These are phyloP conservation scores for Phytophthora sp. DNA, from an alignment of 352 stramenopile genomes.

Conservation along the genomic window DNA sequence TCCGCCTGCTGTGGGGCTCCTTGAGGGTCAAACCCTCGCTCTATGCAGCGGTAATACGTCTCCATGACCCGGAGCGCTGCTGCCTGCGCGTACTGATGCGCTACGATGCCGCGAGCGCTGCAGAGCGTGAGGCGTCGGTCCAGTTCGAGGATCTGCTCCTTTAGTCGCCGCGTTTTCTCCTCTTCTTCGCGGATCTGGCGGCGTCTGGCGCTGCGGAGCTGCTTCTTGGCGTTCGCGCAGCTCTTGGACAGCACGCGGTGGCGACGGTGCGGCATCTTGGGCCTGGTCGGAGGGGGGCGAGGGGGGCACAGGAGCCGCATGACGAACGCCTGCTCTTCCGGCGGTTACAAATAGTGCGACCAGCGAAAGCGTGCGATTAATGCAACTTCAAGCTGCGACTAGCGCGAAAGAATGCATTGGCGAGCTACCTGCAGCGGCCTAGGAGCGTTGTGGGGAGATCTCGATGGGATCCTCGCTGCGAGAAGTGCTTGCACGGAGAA, in stretches of 20 bases:
- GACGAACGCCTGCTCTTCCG: no score
- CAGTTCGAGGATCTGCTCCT: slow-evolving; percentile 13
- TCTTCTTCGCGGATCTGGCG: background rate
- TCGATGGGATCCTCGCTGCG: slow-evolving; percentile 4
- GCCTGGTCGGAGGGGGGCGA: no score
- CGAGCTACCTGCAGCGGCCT: no score
- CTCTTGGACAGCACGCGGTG: background rate
- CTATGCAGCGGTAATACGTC: slow-evolving; percentile 42
- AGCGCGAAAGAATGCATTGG: no score
- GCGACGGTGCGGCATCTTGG: background rate
- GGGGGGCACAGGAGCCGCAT: no score
- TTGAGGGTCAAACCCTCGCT: slow-evolving; percentile 23
- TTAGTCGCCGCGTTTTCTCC: background rate
- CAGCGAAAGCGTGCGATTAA: no score
- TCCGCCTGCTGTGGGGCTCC: background rate
- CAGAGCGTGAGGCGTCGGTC: background rate
- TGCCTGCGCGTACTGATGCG: slow-evolving; percentile 18
- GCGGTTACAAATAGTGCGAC: no score
- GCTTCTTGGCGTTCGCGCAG: slow-evolving; percentile 3
- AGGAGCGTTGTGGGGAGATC: background rate
- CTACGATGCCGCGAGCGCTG: background rate
- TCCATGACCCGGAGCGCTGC: slow-evolving; percentile 35
- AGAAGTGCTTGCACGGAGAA: no score
- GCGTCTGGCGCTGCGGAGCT: background rate
- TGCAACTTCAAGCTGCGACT: no score